These are phyloP conservation scores for Aspergillus sclerotiicarbonarius DNA, from an alignment of 495 filamentous ascomycete species.

Conservation along the genomic window DNA sequence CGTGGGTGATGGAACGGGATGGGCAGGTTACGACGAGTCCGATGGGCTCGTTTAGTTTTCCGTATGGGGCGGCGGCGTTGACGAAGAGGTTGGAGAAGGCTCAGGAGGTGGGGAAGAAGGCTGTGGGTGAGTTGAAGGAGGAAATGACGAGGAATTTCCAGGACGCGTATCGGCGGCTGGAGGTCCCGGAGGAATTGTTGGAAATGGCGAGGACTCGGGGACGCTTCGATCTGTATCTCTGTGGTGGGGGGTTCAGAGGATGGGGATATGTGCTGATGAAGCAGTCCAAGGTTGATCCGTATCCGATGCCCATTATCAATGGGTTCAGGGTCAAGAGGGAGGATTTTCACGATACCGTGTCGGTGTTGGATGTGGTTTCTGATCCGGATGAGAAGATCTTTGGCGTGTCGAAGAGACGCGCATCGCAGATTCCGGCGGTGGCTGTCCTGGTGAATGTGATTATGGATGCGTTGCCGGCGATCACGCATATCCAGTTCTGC, in stretches of 20 bases:
- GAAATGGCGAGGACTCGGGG: slow-evolving; percentile 33
- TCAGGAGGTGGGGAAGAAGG: slow-evolving; percentile 27
- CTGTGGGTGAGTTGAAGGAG: slow-evolving; percentile 34
- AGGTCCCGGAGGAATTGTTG: slow-evolving; percentile 51
- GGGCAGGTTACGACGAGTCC: slow-evolving; percentile 49
- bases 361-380: slow-evolving; percentile 50
- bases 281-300: slow-evolving; percentile 57
- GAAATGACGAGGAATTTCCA: slow-evolving; percentile 58
- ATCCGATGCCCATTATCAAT: slow-evolving; percentile 80
- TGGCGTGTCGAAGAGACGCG: slow-evolving; percentile 76
- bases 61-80: slow-evolving; percentile 82
- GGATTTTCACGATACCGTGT: slow-evolving; percentile 57
- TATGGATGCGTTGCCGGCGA: slow-evolving; percentile 61
- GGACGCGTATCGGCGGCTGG: slow-evolving; percentile 54
- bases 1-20: slow-evolving; percentile 63
- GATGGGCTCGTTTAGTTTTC: slow-evolving; percentile 54
- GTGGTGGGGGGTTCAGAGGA: slow-evolving; percentile 82
- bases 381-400: slow-evolving; percentile 52
- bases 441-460: slow-evolving; percentile 70
- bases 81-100: slow-evolving; percentile 53
- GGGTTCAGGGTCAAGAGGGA: slow-evolving; percentile 63
- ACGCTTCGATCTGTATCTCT: slow-evolving; percentile 70
- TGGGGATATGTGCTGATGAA: slow-evolving; percentile 82
- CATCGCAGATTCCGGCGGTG: slow-evolving; percentile 78
- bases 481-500: slow-evolving; percentile 73